Evolutionary conservation across 352 stramenopile species (phyloP).

Genomic region (Phytophthora quininea): DNA sequence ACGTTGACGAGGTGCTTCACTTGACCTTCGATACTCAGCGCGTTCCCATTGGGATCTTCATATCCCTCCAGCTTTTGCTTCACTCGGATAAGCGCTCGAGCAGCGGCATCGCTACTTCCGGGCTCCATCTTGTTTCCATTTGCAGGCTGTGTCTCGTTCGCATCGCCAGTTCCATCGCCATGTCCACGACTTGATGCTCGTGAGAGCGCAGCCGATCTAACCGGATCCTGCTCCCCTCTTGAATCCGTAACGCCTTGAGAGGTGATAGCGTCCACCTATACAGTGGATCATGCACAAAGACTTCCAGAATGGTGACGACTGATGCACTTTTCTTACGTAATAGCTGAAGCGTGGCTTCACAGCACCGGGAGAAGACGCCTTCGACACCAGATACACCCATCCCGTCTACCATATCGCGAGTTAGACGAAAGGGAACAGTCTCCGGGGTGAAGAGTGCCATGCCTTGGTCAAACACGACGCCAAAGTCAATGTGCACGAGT

Average conservation of each 20-base stretch:
- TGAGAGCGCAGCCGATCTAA: slow-evolving; percentile 15
- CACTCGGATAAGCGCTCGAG: slow-evolving; percentile 95
- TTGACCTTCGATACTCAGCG: slow-evolving; percentile 97
- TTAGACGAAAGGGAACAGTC: slow-evolving; percentile 98
- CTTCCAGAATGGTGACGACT: slow-evolving; percentile 98
- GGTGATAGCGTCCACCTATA: slow-evolving; percentile 97
- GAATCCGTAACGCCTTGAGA: slow-evolving; percentile 85
- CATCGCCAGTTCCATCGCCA: slow-evolving; percentile 20
- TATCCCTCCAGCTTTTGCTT: slow-evolving; percentile 99
- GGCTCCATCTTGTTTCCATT: slow-evolving; percentile 39
- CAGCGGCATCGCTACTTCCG: slow-evolving; percentile 84
- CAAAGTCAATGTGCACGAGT: slow-evolving; percentile 99
- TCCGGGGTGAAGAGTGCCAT: slow-evolving; percentile 96
- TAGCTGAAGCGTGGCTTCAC: slow-evolving; percentile 92
- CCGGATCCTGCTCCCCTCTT: slow-evolving; percentile 49
- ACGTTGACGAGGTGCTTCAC: slow-evolving; percentile 98
- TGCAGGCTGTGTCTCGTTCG: slow-evolving; percentile 16
- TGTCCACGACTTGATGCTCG: slow-evolving; percentile 29
- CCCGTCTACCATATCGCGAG: slow-evolving; percentile 98
- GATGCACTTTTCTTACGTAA: slow-evolving; percentile 93
- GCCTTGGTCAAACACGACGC: slow-evolving; percentile 99
- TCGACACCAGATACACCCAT: slow-evolving; percentile 97
- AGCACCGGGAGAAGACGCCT: slow-evolving; percentile 95
- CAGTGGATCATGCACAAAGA: slow-evolving; percentile 99
- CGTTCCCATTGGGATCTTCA: slow-evolving; percentile 96